Percentiles rank a stretch among this genome's conserved stretches.
These are phyloP conservation scores for Clarireedia monteithiana DNA, from an alignment of 2,329 filamentous ascomycete species.

Conservation along the genomic window DNA sequence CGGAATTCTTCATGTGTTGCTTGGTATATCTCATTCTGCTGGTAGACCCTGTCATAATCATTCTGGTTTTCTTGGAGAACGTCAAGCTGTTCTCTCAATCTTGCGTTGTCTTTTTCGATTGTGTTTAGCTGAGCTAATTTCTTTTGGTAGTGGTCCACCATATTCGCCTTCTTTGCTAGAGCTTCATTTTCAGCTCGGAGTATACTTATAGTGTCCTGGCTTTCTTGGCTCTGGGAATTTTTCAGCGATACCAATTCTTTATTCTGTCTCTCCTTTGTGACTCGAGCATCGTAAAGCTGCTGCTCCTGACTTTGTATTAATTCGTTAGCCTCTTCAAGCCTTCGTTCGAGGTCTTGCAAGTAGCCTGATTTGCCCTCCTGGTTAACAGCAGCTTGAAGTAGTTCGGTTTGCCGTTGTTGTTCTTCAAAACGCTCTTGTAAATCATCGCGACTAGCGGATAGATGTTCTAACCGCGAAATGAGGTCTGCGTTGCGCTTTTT, in stretches of 20 bases:
- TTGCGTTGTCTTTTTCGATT: constrained; percentile 47
- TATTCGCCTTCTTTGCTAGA: constrained; percentile 54
- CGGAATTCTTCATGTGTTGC: constrained; percentile 32
- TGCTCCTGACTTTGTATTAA: constrained; percentile 65
- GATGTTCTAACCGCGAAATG: constrained; percentile 49
- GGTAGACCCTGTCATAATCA: constrained; percentile 25
- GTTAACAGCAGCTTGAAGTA: constrained; percentile 36
- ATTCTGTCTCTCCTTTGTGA: constrained; percentile 36
- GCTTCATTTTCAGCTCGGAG: constrained; percentile 51
- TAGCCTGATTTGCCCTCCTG: constrained; percentile 41
- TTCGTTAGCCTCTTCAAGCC: constrained; percentile 59
- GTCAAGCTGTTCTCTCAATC: constrained; percentile 46
- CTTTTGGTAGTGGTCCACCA: constrained; percentile 53
- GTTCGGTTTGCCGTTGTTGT: constrained; percentile 41
- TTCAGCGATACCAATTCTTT: constrained; percentile 42
- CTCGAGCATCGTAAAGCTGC: constrained; percentile 47
- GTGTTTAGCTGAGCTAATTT: constrained; percentile 51
- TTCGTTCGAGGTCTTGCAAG: constrained; percentile 46
- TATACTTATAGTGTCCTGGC: constrained; percentile 53
- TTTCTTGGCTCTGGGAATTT: constrained; percentile 38
- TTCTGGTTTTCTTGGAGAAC: constrained; percentile 42
- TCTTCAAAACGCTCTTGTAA: constrained; percentile 44
- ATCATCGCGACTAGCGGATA: constrained; percentile 56
- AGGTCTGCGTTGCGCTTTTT: constrained; percentile 52
- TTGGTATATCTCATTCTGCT: constrained; percentile 27